These are phyloP conservation scores for Glycine latifolia DNA, from an alignment of 306 rosid genomes.

Conservation along the genomic window DNA sequence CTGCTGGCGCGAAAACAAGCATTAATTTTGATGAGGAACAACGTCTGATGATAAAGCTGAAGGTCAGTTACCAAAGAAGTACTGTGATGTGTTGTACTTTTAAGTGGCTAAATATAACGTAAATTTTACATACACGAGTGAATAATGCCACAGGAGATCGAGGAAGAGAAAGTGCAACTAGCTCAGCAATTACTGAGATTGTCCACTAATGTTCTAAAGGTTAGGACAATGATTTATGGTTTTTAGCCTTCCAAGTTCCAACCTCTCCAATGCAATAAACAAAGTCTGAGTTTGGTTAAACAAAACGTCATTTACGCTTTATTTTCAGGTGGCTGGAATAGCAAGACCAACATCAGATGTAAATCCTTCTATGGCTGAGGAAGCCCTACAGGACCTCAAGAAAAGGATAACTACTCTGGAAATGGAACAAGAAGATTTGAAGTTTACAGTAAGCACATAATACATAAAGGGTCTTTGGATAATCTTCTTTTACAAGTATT, in stretches of 20 bases:
- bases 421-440: conserved; percentile 74
- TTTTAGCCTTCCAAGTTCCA: neutral
- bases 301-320: neutral
- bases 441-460: conserved; percentile 65
- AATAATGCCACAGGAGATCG: conserved; percentile 67
- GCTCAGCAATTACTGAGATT: conserved; percentile 78
- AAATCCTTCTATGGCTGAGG: conserved; percentile 76
- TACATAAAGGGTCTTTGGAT: neutral
- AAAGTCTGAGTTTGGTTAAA: neutral
- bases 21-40: conserved; percentile 82
- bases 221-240: conserved; percentile 22
- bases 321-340: conserved; percentile 84
- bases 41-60: conserved; percentile 66
- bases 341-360: conserved; percentile 60
- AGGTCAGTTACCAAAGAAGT: conserved; percentile 60
- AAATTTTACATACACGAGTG: conserved; percentile 38
- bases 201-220: conserved; percentile 80
- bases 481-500: too few species aligned
- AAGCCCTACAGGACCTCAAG: conserved; percentile 69
- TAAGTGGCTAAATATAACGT: conserved; percentile 2
- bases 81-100: neutral
- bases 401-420: conserved; percentile 66
- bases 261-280: conserved; percentile 24
- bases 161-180: conserved; percentile 82
- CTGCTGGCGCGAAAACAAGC: conserved; percentile 56